These are phyloP conservation scores for Brassica cretica DNA, from an alignment of 345 rosid genomes.

Conservation along the genomic window DNA sequence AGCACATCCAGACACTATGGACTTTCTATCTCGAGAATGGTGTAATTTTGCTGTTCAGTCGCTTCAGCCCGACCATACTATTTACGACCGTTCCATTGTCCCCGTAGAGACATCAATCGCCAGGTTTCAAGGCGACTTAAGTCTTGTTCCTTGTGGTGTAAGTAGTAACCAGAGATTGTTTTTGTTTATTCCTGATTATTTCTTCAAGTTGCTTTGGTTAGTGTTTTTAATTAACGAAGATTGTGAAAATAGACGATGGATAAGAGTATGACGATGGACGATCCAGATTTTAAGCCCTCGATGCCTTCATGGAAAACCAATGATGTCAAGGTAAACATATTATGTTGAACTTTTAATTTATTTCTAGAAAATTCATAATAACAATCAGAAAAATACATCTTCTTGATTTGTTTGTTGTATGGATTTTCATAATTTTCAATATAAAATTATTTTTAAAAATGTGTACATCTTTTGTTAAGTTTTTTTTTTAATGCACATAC, in stretches of 20 bases:
- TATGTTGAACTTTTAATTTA: background rate
- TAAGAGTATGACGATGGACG: slow-evolving; percentile 55
- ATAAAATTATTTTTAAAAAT: background rate
- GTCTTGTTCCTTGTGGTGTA: slow-evolving; percentile 52
- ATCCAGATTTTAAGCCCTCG: slow-evolving; percentile 63
- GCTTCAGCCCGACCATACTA: slow-evolving; percentile 53
- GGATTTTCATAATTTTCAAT: background rate
- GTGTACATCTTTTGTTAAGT: background rate
- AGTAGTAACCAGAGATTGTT: slow-evolving; percentile 37
- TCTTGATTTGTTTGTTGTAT: background rate
- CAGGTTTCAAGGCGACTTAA: slow-evolving; percentile 44
- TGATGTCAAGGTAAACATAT: slow-evolving; percentile 68
- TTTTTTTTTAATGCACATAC: background rate
- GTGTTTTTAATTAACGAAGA: background rate
- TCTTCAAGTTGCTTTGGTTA: background rate
- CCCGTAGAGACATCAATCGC: slow-evolving; percentile 47
- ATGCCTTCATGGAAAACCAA: slow-evolving; percentile 82
- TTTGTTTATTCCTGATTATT: background rate
- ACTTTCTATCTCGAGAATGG: slow-evolving; percentile 85
- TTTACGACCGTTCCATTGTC: slow-evolving; percentile 49
- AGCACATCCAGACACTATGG: slow-evolving; percentile 93
- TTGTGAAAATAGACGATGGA: slow-evolving; percentile 53
- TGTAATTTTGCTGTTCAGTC: slow-evolving; percentile 87
- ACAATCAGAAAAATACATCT: background rate
- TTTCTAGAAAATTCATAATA: background rate